phyloP scores from a whole-genome alignment of 352 stramenopile species.

The Phytophthora pini region DNA sequence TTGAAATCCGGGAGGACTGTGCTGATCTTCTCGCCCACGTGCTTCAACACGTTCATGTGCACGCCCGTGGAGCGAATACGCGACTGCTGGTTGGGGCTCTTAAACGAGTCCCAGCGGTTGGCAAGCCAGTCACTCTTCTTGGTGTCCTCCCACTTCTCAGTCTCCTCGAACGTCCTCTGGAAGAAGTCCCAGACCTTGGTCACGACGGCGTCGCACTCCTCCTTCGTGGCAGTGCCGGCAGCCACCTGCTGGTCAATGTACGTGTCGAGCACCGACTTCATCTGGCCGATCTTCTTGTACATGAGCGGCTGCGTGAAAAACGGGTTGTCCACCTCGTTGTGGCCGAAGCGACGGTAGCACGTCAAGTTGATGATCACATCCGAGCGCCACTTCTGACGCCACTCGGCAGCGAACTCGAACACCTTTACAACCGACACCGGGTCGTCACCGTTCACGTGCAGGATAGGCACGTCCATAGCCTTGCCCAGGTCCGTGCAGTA shows the following conservation, averaged over 20 bases:
- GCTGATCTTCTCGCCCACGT: conserved; percentile 90
- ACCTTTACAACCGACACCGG: conserved; percentile 88
- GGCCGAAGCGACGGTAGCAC: conserved; percentile 97
- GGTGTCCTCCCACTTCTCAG: conserved; percentile 92
- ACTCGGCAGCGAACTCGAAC: conserved; percentile 92
- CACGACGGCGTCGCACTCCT: conserved; percentile 89
- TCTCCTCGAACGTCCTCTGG: conserved; percentile 92
- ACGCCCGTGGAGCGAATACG: conserved; percentile 94
- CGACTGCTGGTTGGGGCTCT: conserved; percentile 94
- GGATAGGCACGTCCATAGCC: conserved; percentile 94
- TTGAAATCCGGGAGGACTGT: conserved; percentile 89
- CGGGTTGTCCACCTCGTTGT: conserved; percentile 99
- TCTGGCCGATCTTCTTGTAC: conserved; percentile 95
- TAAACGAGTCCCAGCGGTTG: conserved; percentile 96
- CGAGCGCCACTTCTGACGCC: conserved; percentile 72
- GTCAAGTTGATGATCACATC: conserved; percentile 99
- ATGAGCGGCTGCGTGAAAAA: conserved; percentile 99
- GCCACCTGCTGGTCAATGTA: conserved; percentile 80
- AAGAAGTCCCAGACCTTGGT: conserved; percentile 91
- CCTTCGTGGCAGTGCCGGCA: conserved; percentile 59
- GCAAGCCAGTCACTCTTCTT: conserved; percentile 96
- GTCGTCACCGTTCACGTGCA: conserved; percentile 97
- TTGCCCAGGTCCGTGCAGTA: conserved; percentile 98
- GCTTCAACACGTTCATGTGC: conserved; percentile 90
- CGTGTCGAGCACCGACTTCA: conserved; percentile 93